Evolutionary conservation across 768 basidiomycete genomes (phyloP), one percentile per base, ranked within the genome.

Genomic region (Macrolepiota dolichaula): DNA sequence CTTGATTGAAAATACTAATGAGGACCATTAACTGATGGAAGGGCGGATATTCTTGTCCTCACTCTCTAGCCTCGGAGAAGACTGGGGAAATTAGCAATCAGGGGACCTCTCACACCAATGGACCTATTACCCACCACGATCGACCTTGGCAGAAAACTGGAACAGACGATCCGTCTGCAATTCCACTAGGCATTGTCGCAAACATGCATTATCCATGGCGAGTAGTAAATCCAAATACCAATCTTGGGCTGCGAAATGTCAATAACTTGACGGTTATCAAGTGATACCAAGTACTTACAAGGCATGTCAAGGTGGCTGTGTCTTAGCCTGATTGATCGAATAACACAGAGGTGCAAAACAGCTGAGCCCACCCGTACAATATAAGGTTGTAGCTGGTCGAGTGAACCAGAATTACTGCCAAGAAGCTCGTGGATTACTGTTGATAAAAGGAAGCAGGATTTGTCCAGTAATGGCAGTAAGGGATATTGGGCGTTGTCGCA

Each of bases 51-150:
- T 38, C 10, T 13, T 50, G 12, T 12, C 32, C 52, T 22, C 15
- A 55, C 59, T 13, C 35, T 47, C 49, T 54, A 13, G 52, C 52
- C 25, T 54, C 46, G 53, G 53, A 54, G 19, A 54, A 50, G 27
- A 61, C 59, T 61, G 42, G n/a, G 22, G 51, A 22, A 3, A 15
- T 37, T 22, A 35, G 32, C 25, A 10, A 46, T 27, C 12, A 27
- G 51, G 19, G 15, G 17, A 29, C 12, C 19, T 12, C 19, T 19
- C 12, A 46, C 38, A 35, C n/a, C n/a, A 27, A 10, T n/a, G n/a
- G 24, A 25, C 53, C 36, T 5, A 2, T 46, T 10, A 22, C 53
- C 51, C 15, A 61, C 59, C 52, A 12, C 19, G 35, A 27, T 61
- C 59, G 36, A 55, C 17, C 44, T 29, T 36, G 35, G 32, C 15